Conservation (phyloP, 495 filamentous ascomycete species). For the Terfezia claveryi region DNA sequence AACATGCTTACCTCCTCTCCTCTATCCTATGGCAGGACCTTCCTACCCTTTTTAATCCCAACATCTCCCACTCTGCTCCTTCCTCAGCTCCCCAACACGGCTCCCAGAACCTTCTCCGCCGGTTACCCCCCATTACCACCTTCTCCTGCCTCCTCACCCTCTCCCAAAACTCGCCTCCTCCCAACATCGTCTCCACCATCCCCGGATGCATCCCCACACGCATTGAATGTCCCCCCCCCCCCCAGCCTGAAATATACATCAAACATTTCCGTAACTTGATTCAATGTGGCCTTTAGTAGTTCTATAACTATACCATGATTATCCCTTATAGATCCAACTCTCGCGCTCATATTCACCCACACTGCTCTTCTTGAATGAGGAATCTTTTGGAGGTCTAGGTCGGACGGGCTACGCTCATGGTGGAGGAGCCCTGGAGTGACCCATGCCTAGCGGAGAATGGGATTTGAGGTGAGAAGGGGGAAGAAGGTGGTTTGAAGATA, state of each 20-base stretch:
- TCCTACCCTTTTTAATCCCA: conserved; percentile 59
- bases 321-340: conserved; percentile 52
- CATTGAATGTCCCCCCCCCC: conserved; percentile 37
- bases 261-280: conserved; percentile 45
- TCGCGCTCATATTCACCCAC: conserved; percentile 38
- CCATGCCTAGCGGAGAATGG: conserved; percentile 40
- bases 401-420: conserved; percentile 47
- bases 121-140: conserved; percentile 17
- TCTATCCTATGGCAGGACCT: conserved; percentile 23
- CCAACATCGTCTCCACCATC: conserved; percentile 57
- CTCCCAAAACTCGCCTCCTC: conserved; percentile 42
- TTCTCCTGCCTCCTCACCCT: conserved; percentile 22
- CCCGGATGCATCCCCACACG: conserved; percentile 59
- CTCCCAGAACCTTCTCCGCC: conserved; percentile 18
- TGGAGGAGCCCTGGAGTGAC: conserved; percentile 49
- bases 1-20: too few relatives aligned
- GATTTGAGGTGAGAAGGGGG: conserved; percentile 35
- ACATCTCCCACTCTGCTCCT: conserved; percentile 38
- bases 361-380: too few relatives aligned
- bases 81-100: conserved; percentile 20
- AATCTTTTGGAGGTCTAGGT: conserved; percentile 36
- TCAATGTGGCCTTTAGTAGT: conserved; percentile 51
- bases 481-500: conserved; percentile 43
- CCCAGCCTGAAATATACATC: conserved; percentile 40
- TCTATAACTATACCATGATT: conserved; percentile 60